A percentile compares a stretch with the other conserved stretches of the same genome.
phyloP scores from a whole-genome alignment of 306 rosid species.

The Trifolium pratense region DNA sequence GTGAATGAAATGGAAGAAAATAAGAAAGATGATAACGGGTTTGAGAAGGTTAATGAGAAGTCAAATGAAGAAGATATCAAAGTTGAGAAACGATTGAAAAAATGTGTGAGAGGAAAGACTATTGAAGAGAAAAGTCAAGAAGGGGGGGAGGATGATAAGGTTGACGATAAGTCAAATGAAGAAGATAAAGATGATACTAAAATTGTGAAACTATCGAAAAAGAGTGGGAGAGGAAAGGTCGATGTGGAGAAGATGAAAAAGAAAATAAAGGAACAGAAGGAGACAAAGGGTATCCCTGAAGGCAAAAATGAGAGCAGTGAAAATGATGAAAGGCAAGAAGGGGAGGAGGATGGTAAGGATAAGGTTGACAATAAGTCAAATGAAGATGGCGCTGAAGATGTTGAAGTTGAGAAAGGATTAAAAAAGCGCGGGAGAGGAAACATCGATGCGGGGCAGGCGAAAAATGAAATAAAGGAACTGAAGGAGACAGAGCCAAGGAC shows the following conservation, averaged over 20 bases:
- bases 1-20: slow-evolving; percentile 45
- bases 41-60: slow-evolving; percentile 28
- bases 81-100: not conserved
- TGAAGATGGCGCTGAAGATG: slow-evolving; percentile 47
- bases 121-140: slow-evolving; percentile 15
- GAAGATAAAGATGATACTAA: slow-evolving; percentile 22
- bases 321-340: slow-evolving; percentile 28
- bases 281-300: slow-evolving; percentile 47
- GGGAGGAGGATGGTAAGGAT: slow-evolving; percentile 28
- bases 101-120: not conserved
- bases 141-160: slow-evolving; percentile 41
- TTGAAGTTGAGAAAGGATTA: slow-evolving; percentile 49
- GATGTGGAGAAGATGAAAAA: not conserved
- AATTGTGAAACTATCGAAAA: too few relatives aligned
- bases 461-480: slow-evolving; percentile 49
- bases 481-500: slow-evolving; percentile 71
- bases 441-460: not conserved
- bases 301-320: slow-evolving; percentile 15
- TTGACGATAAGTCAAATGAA: slow-evolving; percentile 44
- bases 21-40: slow-evolving; percentile 41
- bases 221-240: slow-evolving; percentile 42
- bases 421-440: slow-evolving; percentile 57
- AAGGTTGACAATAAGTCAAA: slow-evolving; percentile 31
- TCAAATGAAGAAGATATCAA: slow-evolving; percentile 44
- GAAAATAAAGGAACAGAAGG: slow-evolving; percentile 53